Evolutionary conservation across 1,139 yeast species (phyloP), one percentile per base, ranked within the genome.

Genomic region (Taphrina flavorubra): DNA sequence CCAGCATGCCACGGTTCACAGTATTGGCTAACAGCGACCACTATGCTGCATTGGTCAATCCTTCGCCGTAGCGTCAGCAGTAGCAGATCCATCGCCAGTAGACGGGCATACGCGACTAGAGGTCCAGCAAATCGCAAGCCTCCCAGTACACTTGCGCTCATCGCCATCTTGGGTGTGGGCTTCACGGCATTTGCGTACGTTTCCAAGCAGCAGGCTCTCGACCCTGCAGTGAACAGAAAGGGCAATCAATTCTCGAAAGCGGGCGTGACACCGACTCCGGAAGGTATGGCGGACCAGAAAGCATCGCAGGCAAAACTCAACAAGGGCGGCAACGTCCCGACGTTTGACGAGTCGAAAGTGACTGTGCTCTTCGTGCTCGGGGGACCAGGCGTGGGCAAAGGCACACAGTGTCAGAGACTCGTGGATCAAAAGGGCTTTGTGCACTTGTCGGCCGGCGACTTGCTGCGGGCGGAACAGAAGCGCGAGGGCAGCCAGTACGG

Each of bases 391-490:
- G 88, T 97, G 18, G 99, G 99, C 53, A 94, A 94, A 77, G 99
- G 99, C 70, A 94, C 99, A 1, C 99, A 94, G 79, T 91, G 97
- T 81, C 89, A 87, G 55, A 89, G 85, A 75, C 83, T 94, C 70
- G 97, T 94, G 57, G 80, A 83, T 25, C 90, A 92, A 75, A 89
- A 85, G 76, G 87, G 89, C 14, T 94, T 92, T 77, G 87, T 89
- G 51, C 99, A 94, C 77, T 81, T 94, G 67, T 87, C 96, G 46
- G 99, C 99, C 18, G 99, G 99, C 60, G 99, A 94, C 78, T 84
- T 94, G 75, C 83, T 94, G 73, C 85, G 99, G 75, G 97, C 92
- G 11, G 99, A 94, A 78, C 97, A 94, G 78, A 81, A 82, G 42
- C 87, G 97, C 74, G 82, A 84, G 65, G 96, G 92, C 6, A 90